A percentile compares a stretch with the other conserved stretches of the same genome.
Conservation (phyloP, 768 basidiomycete species). For the Imleria badia region DNA sequence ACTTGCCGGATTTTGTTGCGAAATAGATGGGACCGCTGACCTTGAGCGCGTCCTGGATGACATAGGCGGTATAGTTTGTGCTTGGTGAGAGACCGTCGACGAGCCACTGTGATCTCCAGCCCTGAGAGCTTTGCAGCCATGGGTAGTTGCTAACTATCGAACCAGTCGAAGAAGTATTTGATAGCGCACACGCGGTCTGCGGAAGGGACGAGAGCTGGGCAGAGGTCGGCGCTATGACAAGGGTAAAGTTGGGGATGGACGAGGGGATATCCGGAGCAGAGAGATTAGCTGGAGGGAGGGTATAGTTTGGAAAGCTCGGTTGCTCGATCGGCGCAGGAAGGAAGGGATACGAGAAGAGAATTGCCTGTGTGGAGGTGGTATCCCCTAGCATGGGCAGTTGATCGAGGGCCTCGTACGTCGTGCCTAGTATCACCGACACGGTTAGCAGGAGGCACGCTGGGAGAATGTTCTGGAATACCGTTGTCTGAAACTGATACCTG, state of each 20-base stretch:
- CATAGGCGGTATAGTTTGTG: constrained; percentile 81
- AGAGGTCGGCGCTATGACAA: constrained; percentile 55
- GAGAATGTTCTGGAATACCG: constrained; percentile 27
- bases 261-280: constrained; percentile 43
- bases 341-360: constrained; percentile 69
- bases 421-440: constrained; percentile 33
- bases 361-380: constrained; percentile 67
- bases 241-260: constrained; percentile 47
- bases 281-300: constrained; percentile 58
- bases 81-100: constrained; percentile 54
- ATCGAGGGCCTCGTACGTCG: constrained; percentile 46
- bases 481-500: constrained; percentile 57
- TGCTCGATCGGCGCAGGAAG: constrained; percentile 24
- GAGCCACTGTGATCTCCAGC: constrained; percentile 71
- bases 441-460: background rate
- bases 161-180: constrained; percentile 37
- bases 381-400: constrained; percentile 64
- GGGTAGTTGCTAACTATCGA: constrained; percentile 43
- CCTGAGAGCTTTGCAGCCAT: constrained; percentile 57
- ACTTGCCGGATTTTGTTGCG: constrained; percentile 69
- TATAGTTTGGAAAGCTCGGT: constrained; percentile 74
- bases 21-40: constrained; percentile 72
- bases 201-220: constrained; percentile 42
- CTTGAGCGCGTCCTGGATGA: constrained; percentile 52
- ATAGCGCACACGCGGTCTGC: constrained; percentile 62